Evolutionary conservation across 768 basidiomycete species (phyloP), one percentile per base, ranked within the genome.

Genomic region (Tephrocybe sp.): DNA sequence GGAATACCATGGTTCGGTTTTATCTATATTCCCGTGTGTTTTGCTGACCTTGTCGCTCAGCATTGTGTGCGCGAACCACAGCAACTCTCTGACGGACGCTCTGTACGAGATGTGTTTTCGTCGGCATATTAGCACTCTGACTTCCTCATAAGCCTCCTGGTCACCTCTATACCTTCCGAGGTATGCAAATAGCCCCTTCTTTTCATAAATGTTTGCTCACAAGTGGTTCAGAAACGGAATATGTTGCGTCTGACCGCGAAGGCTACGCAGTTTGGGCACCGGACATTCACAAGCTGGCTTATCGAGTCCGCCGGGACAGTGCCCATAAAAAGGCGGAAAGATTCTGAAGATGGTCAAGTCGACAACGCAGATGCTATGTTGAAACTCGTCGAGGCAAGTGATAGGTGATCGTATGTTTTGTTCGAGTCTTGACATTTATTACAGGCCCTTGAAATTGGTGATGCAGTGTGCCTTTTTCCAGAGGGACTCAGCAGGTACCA

Each of bases 291-390:
- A 7, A 89, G 87, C 54, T 93, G 92, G 92, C 76, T 95, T 16
- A 91, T 95, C 42, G 90, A 93, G 64, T 84, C 85, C 15, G 87
- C 88, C 9, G 93, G 92, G 11, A 92, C 93, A 1, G 78, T 95
- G 2, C 92, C 92, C 1, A 80, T 95, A 36, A 80, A 85, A 61
- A 76, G 92, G 51, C 75, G 80, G 44, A 91, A 86, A 55, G 92
- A 95, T 60, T 79, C 76, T 56, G 54, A 55, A 0, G 79, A 83
- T 39, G 76, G 69, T 3, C 68, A 64, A 12, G 71, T 70, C 0
- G 84, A 94, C 65, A 95, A 95, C 62, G 73, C 76, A 1, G 71
- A 78, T 1, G 80, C 76, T 21, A 89, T 95, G 85, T 69, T 70
- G 36, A 77, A 77, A 38, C 75, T 95, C 15, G 78, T 84, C 65